Conservation (phyloP, 2,329 filamentous ascomycete species). For the Amesomyces nigricolor region DNA sequence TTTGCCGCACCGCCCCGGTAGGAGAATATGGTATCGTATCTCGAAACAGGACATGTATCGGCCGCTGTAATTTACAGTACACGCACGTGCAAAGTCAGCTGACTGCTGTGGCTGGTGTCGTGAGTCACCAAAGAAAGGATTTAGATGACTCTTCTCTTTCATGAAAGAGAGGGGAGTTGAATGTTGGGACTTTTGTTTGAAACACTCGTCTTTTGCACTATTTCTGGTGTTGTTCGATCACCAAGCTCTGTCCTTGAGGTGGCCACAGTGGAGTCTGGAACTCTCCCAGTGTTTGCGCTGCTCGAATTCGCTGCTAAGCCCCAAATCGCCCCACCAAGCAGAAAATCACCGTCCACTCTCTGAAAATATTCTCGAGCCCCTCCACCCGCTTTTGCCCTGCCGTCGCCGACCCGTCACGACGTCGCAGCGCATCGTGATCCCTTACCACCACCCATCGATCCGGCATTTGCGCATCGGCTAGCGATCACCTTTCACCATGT, state of each 20-base stretch:
- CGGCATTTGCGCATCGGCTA: neutral
- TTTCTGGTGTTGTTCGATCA: neutral
- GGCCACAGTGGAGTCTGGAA: neutral
- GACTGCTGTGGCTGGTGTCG: conserved; percentile 1
- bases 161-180: too few relatives aligned
- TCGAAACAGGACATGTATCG: neutral
- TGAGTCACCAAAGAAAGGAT: neutral
- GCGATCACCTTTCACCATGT: conserved; percentile 51
- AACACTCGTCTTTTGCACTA: neutral
- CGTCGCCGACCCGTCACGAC: conserved; percentile 17
- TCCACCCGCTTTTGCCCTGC: conserved; percentile 23
- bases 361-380: conserved; percentile 28
- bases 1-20: conserved; percentile 12
- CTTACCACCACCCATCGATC: conserved; percentile 3
- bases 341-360: conserved; percentile 26
- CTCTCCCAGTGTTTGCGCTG: neutral
- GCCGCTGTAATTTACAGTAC: neutral
- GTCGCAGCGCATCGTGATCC: conserved; percentile 9
- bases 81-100: conserved; percentile 12
- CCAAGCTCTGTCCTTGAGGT: neutral
- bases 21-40: neutral
- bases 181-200: too few relatives aligned
- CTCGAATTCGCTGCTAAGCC: conserved; percentile 22
- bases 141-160: neutral
- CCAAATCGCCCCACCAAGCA: conserved; percentile 27